A percentile compares a stretch with the other conserved stretches of the same genome.
Evolutionary conservation across 83 land plant genomes (phyloP).

Genomic region (Thuja plicata): DNA sequence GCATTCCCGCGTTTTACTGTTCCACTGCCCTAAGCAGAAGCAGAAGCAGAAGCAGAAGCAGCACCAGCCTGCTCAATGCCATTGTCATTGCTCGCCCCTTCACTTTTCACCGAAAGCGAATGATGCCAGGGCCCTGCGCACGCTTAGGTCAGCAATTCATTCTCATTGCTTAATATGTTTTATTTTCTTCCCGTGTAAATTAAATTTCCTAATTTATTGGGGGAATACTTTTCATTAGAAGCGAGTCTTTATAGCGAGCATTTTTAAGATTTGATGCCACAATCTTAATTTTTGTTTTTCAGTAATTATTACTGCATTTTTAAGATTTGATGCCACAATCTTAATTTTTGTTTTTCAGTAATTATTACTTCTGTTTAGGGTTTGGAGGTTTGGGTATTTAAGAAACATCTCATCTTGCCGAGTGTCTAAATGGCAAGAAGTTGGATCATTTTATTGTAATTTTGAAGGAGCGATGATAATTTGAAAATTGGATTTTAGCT

Average conservation of each 20-base stretch:
- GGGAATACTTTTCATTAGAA: too few relatives aligned
- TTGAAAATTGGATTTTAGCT: too few relatives aligned
- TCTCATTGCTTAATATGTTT: background rate
- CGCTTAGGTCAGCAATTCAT: background rate
- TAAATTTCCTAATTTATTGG: background rate
- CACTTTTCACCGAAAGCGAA: background rate
- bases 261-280: background rate
- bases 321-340: background rate
- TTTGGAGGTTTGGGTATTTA: background rate
- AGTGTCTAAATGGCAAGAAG: too few relatives aligned
- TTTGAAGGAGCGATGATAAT: too few relatives aligned
- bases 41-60: background rate
- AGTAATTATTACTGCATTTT: background rate
- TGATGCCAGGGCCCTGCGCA: background rate
- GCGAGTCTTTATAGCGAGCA: too few relatives aligned
- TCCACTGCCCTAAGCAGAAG: background rate
- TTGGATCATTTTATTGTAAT: too few relatives aligned
- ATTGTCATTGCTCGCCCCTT: background rate
- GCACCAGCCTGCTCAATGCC: too few relatives aligned
- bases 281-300: background rate
- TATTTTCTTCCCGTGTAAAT: background rate
- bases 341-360: background rate
- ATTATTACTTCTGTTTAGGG: background rate
- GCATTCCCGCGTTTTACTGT: background rate
- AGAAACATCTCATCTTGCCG: too few relatives aligned